These are phyloP conservation scores for Yueomyces sp. DNA, from an alignment of 805 yeast species.

Conservation along the genomic window DNA sequence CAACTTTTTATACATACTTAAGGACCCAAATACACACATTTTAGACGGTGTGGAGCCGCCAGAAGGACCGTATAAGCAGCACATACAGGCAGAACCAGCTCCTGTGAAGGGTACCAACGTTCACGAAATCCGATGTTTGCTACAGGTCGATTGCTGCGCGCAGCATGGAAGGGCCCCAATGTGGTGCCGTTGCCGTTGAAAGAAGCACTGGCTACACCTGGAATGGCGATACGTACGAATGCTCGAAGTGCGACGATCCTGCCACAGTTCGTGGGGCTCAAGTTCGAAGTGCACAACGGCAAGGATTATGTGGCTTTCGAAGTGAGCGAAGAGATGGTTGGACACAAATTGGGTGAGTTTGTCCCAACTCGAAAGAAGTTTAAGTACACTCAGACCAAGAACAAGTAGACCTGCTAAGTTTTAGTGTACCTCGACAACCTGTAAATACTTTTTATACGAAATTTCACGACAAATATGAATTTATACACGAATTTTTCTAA, in stretches of 20 bases:
- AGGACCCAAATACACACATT: no score
- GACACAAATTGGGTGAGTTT: conserved; percentile 87
- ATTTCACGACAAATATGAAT: no score
- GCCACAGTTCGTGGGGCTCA: conserved; percentile 91
- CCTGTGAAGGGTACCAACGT: no score
- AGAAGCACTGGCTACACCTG: conserved; percentile 57
- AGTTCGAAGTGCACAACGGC: conserved; percentile 93
- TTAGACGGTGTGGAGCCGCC: no score
- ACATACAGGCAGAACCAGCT: no score
- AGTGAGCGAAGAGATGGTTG: conserved; percentile 92
- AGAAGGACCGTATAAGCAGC: no score
- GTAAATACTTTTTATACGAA: no score
- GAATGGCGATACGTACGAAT: conserved; percentile 86
- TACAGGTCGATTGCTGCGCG: conserved; percentile 18
- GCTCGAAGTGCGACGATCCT: conserved; percentile 89
- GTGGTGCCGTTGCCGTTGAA: conserved; percentile 91
- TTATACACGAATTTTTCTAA: no score
- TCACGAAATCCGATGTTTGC: no score
- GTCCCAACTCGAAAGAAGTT: conserved; percentile 88
- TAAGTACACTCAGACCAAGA: conserved; percentile 67
- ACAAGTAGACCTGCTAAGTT: conserved; percentile 20
- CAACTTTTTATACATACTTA: no score
- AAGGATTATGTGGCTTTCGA: conserved; percentile 82
- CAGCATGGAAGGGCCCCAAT: conserved; percentile 72
- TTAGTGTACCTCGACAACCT: not conserved